Evolutionary conservation across 768 basidiomycete species (phyloP).

Genomic region (Lepiota subincarnata): DNA sequence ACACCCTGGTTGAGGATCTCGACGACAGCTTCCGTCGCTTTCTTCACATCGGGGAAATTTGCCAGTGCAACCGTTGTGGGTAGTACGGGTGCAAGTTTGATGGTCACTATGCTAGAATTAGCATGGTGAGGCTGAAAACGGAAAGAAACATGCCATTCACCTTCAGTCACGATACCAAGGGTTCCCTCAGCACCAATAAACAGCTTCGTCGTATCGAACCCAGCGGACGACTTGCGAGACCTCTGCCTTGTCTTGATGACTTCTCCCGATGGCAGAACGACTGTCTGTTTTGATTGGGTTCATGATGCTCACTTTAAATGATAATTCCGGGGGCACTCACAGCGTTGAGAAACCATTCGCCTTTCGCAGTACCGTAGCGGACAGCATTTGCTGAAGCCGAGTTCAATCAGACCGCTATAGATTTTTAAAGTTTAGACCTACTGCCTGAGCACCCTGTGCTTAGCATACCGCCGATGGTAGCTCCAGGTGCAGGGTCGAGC

Average conservation of each 20-base stretch:
- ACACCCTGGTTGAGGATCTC: slow-evolving; percentile 72
- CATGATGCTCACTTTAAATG: not conserved
- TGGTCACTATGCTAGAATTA: slow-evolving; percentile 51
- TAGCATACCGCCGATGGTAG: slow-evolving; percentile 84
- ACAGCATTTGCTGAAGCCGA: slow-evolving; percentile 62
- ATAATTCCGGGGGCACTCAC: slow-evolving; percentile 30
- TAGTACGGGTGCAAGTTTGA: slow-evolving; percentile 75
- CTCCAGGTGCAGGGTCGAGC: slow-evolving; percentile 76
- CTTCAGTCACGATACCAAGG: slow-evolving; percentile 87
- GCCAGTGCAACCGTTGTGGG: slow-evolving; percentile 82
- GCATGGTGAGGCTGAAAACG: not conserved
- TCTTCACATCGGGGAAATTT: slow-evolving; percentile 72
- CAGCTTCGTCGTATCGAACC: slow-evolving; percentile 80
- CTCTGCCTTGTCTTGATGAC: slow-evolving; percentile 85
- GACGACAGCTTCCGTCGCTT: slow-evolving; percentile 69
- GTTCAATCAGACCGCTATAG: not conserved
- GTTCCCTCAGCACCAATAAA: slow-evolving; percentile 83
- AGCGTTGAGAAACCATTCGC: slow-evolving; percentile 86
- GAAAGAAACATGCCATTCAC: slow-evolving; percentile 25
- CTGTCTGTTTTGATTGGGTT: slow-evolving; percentile 47
- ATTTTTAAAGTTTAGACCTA: slow-evolving; percentile 20
- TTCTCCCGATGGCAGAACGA: slow-evolving; percentile 84
- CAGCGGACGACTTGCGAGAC: slow-evolving; percentile 81
- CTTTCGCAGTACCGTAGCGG: slow-evolving; percentile 84
- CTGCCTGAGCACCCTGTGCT: slow-evolving; percentile 87